These are phyloP conservation scores for Penicillium canariense DNA, from an alignment of 495 filamentous ascomycete species.

Conservation along the genomic window DNA sequence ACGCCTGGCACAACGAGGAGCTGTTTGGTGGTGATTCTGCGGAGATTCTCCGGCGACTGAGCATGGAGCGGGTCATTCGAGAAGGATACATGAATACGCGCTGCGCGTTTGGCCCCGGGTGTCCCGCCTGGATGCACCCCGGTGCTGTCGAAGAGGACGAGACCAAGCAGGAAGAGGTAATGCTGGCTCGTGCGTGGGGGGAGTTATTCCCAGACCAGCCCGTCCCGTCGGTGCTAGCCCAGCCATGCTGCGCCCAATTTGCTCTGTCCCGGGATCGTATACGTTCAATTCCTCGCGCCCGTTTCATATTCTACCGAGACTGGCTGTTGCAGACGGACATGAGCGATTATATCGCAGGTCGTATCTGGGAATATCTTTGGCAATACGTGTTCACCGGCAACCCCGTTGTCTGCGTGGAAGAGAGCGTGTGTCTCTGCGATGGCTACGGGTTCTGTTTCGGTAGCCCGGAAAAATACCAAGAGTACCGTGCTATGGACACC, in stretches of 20 bases:
- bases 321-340: conserved; percentile 64
- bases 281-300: conserved; percentile 53
- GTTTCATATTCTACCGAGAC: conserved; percentile 63
- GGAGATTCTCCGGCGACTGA: conserved; percentile 53
- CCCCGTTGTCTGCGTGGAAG: conserved; percentile 57
- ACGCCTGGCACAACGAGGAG: conserved; percentile 64
- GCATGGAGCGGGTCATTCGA: conserved; percentile 50
- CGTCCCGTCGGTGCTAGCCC: conserved; percentile 53
- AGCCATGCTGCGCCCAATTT: conserved; percentile 70
- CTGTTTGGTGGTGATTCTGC: conserved; percentile 49
- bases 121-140: conserved; percentile 66
- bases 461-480: conserved; percentile 49
- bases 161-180: conserved; percentile 59
- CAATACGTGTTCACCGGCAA: conserved; percentile 64
- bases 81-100: conserved; percentile 67
- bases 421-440: conserved; percentile 73
- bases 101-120: conserved; percentile 60
- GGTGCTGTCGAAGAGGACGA: conserved; percentile 46
- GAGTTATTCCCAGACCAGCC: conserved; percentile 55
- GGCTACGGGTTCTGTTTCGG: conserved; percentile 79
- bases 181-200: conserved; percentile 53
- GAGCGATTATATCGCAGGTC: conserved; percentile 65
- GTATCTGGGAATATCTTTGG: conserved; percentile 77
- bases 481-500: conserved; percentile 43
- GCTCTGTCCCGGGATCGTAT: conserved; percentile 55